phyloP scores from a whole-genome alignment of 352 stramenopile species.

The Phytophthora syringae region DNA sequence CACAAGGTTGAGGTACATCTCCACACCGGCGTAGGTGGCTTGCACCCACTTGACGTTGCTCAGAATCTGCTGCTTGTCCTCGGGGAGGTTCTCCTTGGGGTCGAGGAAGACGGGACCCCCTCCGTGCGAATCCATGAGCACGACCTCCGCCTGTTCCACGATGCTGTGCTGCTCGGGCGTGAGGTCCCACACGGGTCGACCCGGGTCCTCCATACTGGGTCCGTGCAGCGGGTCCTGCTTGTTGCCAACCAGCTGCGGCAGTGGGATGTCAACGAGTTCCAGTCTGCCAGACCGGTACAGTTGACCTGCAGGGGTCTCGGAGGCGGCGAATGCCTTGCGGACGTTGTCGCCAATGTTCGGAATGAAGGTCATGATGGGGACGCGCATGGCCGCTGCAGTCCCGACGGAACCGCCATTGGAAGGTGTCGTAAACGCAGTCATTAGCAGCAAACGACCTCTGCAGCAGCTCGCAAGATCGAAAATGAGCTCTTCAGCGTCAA shows the following conservation, averaged over 20 bases:
- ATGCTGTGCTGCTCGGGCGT: constrained; percentile 36
- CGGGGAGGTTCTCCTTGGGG: constrained; percentile 39
- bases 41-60: constrained; percentile 49
- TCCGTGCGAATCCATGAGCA: constrained; percentile 42
- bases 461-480: constrained; percentile 7
- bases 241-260: constrained; percentile 41
- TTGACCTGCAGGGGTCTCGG: constrained; percentile 21
- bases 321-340: constrained; percentile 33
- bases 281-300: constrained; percentile 41
- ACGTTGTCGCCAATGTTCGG: constrained; percentile 34
- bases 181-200: constrained; percentile 33
- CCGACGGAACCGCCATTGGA: constrained; percentile 7
- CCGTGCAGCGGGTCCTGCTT: constrained; percentile 41
- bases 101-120: constrained; percentile 34
- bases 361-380: constrained; percentile 45
- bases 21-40: constrained; percentile 48
- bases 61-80: constrained; percentile 40
- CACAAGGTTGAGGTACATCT: constrained; percentile 39
- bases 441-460: neutral
- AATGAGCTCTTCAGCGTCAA: no score
- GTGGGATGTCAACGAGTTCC: constrained; percentile 38
- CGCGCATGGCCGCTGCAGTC: constrained; percentile 2
- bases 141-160: constrained; percentile 34
- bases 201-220: constrained; percentile 35
- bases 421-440: constrained; percentile 21